These are phyloP conservation scores for barrel medic (Medicago truncatula) DNA, from an alignment of 306 rosid species.

Conservation along the genomic window DNA sequence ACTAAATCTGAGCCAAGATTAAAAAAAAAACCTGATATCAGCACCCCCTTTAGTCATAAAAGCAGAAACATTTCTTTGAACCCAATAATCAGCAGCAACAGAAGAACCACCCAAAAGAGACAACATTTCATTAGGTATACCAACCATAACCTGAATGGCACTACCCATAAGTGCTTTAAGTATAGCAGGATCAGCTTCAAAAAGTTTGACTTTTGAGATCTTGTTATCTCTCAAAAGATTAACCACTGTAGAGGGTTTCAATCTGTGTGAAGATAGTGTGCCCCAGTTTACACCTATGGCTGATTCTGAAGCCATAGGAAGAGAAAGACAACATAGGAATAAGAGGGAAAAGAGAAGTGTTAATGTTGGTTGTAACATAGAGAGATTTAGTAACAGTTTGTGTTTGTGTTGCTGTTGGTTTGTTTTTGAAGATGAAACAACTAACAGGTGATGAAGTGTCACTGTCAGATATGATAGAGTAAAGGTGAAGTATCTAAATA, in stretches of 20 bases:
- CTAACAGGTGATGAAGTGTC: not conserved
- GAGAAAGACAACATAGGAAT: slow-evolving; percentile 40
- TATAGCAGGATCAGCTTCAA: slow-evolving; percentile 74
- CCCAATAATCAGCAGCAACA: slow-evolving; percentile 78
- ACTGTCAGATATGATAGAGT: slow-evolving; percentile 16
- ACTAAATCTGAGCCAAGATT: slow-evolving; percentile 24
- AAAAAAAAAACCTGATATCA: slow-evolving; percentile 71
- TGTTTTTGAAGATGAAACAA: not conserved
- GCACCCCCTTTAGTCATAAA: slow-evolving; percentile 74
- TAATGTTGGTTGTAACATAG: slow-evolving; percentile 57
- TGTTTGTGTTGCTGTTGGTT: not conserved
- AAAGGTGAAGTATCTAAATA: slow-evolving; percentile 28
- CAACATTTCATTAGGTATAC: slow-evolving; percentile 88
- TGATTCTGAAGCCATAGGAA: slow-evolving; percentile 58
- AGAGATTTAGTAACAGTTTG: not conserved
- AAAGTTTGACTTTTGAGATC: slow-evolving; percentile 81
- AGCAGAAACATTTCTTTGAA: slow-evolving; percentile 74
- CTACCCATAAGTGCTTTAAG: slow-evolving; percentile 68
- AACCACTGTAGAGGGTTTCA: slow-evolving; percentile 81
- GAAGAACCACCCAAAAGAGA: slow-evolving; percentile 66
- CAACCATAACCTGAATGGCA: slow-evolving; percentile 86
- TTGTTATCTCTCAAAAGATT: slow-evolving; percentile 70
- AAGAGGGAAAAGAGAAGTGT: slow-evolving; percentile 18
- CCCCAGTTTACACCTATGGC: slow-evolving; percentile 95
- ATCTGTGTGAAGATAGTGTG: slow-evolving; percentile 65